These are phyloP conservation scores for Drechslerella coelobrocha DNA, from an alignment of 2,329 filamentous ascomycete genomes.

Conservation along the genomic window DNA sequence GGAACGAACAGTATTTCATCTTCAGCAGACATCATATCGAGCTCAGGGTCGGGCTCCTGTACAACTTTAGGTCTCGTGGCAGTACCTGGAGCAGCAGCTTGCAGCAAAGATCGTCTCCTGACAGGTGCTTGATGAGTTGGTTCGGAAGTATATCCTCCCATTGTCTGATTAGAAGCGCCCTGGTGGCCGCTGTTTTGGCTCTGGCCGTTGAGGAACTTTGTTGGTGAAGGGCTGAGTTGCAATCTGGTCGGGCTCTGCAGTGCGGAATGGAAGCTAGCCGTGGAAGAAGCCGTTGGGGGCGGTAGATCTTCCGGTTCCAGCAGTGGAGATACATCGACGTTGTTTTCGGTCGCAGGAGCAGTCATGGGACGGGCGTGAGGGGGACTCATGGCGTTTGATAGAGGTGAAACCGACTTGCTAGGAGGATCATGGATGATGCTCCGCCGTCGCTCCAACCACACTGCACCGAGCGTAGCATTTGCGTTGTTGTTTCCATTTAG, in stretches of 20 bases:
- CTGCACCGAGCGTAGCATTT: slow-evolving; percentile 11
- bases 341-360: slow-evolving; percentile 20
- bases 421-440: slow-evolving; percentile 35
- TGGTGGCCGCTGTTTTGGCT: slow-evolving; percentile 6
- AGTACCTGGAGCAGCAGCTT: slow-evolving; percentile 45
- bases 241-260: slow-evolving; percentile 44
- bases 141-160: slow-evolving; percentile 33
- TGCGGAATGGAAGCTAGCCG: slow-evolving; percentile 48
- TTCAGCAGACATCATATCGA: slow-evolving; percentile 2
- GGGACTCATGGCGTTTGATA: slow-evolving; percentile 23
- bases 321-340: slow-evolving; percentile 26
- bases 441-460: slow-evolving; percentile 29
- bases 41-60: slow-evolving; percentile 26
- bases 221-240: slow-evolving; percentile 39
- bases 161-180: not conserved
- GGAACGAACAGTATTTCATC: slow-evolving; percentile 23
- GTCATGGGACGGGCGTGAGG: slow-evolving; percentile 34
- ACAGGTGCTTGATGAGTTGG: slow-evolving; percentile 31
- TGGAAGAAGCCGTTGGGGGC: slow-evolving; percentile 44
- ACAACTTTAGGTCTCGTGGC: slow-evolving; percentile 34
- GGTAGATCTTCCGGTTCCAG: slow-evolving; percentile 41
- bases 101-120: slow-evolving; percentile 31
- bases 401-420: slow-evolving; percentile 24
- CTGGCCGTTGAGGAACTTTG: slow-evolving; percentile 18
- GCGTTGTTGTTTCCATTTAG: slow-evolving; percentile 21